Base-by-base conservation (phyloP, 495 filamentous ascomycete genomes). In the Aspergillus steynii region DNA sequence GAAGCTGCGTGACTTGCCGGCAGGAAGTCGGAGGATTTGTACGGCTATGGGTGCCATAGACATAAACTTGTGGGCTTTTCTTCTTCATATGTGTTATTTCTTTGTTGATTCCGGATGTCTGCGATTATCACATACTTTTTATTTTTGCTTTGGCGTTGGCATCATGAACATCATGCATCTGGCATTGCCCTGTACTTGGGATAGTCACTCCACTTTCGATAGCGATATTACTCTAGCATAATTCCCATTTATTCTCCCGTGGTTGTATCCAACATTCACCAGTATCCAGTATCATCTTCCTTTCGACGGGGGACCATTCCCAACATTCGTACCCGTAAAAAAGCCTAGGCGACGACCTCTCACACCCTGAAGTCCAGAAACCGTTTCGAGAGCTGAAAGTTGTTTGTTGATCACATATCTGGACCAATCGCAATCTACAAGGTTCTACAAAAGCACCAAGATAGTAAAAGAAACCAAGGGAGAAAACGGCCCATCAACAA, bases 1-100 rank as follows among this genome's bases (percentile, higher is more conserved):
- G 91, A 49, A 94, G 89, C 65, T 99, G 95, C 65, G 92, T 97
- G 26, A 97, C 94, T 63, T 98, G 95, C 71, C 82, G 95, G 53
- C 84, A 89, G 61, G 89, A 94, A 62, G 90, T 97, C 28, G 85
- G 84, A 29, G 94, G 92, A 27, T 98, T 95, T 73, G 88, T 88
- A 60, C 84, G 93, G 64, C 83, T 99, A 66, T 99, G 89, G 83
- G 93, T 98, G 31, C 95, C 95, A 29, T 96, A 75, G 52, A 28
- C 20, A 20, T 20, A 20, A 20, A 20, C 20, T 12, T 53, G 27
- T 5, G n/a, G 45, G 1, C 5, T 42, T 57, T 57, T 50, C 31
- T 46, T 27, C 55, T 57, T 59, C 32, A 20, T 48, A 25, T 54
- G 47, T 50, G 34, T 60, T 62, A 20, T 29, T 58, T 55, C 31